These are phyloP conservation scores for Zygoascus ofunaensis DNA, from an alignment of 805 yeast genomes.

Conservation along the genomic window DNA sequence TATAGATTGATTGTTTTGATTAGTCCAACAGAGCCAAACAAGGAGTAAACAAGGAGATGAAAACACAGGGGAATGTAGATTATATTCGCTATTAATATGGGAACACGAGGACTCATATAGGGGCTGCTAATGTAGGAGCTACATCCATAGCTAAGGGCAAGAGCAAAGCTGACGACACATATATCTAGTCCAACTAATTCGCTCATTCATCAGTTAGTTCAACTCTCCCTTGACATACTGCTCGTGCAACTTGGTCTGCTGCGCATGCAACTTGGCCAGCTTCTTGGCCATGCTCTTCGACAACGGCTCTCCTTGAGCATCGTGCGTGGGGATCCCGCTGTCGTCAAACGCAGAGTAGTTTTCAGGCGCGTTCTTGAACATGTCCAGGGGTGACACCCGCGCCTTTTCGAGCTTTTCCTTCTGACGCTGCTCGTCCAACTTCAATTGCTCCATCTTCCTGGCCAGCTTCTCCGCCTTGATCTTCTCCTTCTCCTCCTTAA, in stretches of 20 bases:
- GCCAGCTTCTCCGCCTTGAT: slow-evolving; percentile 47
- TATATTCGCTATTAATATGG: no score
- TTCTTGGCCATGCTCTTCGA: slow-evolving; percentile 83
- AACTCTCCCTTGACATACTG: slow-evolving; percentile 45
- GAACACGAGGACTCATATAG: no score
- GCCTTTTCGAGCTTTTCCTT: slow-evolving; percentile 64
- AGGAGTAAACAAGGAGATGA: no score
- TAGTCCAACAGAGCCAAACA: no score
- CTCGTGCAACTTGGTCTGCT: slow-evolving; percentile 73
- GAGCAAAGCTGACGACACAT: no score
- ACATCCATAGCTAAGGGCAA: no score
- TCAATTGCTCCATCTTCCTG: slow-evolving; percentile 39
- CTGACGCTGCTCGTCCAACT: slow-evolving; percentile 33
- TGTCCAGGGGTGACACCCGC: slow-evolving; percentile 54
- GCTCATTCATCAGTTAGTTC: no score
- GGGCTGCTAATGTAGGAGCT: no score
- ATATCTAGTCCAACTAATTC: no score
- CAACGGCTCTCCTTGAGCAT: slow-evolving; percentile 60
- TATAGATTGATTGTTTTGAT: no score
- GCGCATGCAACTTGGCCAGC: slow-evolving; percentile 64
- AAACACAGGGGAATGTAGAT: no score
- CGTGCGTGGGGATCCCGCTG: slow-evolving; percentile 71
- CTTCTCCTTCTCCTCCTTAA: slow-evolving; percentile 49
- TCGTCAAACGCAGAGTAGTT: slow-evolving; percentile 75
- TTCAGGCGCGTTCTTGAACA: slow-evolving; percentile 52